These are phyloP conservation scores for Monosporascus sp. DNA, from an alignment of 2,329 filamentous ascomycete genomes.

Conservation along the genomic window DNA sequence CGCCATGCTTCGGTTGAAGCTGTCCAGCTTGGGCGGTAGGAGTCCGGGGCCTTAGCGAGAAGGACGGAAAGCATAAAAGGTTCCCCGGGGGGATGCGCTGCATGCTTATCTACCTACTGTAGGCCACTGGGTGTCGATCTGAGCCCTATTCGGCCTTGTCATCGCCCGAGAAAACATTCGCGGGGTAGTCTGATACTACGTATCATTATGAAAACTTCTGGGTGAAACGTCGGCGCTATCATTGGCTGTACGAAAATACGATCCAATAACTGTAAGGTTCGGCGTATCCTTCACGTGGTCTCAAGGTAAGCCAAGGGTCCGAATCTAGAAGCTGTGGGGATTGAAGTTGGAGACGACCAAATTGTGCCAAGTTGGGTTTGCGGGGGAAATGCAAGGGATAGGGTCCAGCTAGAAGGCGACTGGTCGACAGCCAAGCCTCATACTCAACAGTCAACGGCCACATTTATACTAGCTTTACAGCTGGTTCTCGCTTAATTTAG, in stretches of 20 bases:
- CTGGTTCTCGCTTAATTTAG: too few relatives aligned
- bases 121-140: background rate
- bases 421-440: background rate
- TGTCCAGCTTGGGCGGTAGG: too few relatives aligned
- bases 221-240: background rate
- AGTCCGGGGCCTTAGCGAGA: too few relatives aligned
- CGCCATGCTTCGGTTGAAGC: conserved; percentile 8
- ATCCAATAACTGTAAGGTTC: background rate
- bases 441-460: too few relatives aligned
- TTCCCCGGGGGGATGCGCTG: too few relatives aligned
- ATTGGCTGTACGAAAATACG: background rate
- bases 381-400: background rate
- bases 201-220: background rate
- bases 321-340: background rate
- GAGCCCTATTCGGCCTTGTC: background rate
- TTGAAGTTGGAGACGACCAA: background rate
- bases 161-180: background rate
- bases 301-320: background rate
- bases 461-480: too few relatives aligned
- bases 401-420: background rate
- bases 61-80: too few relatives aligned
- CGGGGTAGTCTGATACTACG: background rate
- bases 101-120: background rate
- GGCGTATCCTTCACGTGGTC: background rate
- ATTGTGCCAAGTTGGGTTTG: background rate